Conservation (phyloP, 495 filamentous ascomycete genomes). For the Aspergillus cristatus region DNA sequence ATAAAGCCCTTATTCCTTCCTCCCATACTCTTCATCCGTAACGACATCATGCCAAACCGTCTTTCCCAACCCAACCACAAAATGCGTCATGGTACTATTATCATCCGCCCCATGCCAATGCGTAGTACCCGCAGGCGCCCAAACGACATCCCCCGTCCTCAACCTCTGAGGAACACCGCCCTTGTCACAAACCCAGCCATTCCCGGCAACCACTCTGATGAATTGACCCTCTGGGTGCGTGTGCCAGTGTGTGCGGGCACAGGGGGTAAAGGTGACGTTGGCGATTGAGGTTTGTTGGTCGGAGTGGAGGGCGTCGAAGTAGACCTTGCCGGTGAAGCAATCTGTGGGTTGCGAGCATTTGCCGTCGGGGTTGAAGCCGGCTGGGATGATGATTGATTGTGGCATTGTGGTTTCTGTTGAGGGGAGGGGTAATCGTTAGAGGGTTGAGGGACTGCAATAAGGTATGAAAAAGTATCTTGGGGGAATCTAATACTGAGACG, state of each 20-base stretch:
- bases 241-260: slow-evolving; percentile 9
- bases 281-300: neutral
- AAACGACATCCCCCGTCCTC: slow-evolving; percentile 4
- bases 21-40: slow-evolving; percentile 1
- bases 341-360: neutral
- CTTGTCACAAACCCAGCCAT: slow-evolving; percentile 8
- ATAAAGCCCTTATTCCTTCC: no score
- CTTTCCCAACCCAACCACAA: neutral
- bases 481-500: no score
- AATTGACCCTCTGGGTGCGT: slow-evolving; percentile 7
- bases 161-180: slow-evolving; percentile 1
- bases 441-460: no score
- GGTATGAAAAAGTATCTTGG: no score
- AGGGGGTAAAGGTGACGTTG: slow-evolving; percentile 8
- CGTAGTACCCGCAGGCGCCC: slow-evolving; percentile 4
- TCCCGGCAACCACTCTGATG: slow-evolving; percentile 4
- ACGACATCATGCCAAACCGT: slow-evolving; percentile 3
- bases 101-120: slow-evolving; percentile 12
- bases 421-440: no score
- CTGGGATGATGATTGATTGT: neutral
- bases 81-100: slow-evolving; percentile 4
- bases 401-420: neutral
- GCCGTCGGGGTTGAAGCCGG: neutral
- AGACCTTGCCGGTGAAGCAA: slow-evolving; percentile 7
- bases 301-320: slow-evolving; percentile 1